Base-by-base conservation (phyloP, 345 rosid species). In the Balakata baccata region DNA sequence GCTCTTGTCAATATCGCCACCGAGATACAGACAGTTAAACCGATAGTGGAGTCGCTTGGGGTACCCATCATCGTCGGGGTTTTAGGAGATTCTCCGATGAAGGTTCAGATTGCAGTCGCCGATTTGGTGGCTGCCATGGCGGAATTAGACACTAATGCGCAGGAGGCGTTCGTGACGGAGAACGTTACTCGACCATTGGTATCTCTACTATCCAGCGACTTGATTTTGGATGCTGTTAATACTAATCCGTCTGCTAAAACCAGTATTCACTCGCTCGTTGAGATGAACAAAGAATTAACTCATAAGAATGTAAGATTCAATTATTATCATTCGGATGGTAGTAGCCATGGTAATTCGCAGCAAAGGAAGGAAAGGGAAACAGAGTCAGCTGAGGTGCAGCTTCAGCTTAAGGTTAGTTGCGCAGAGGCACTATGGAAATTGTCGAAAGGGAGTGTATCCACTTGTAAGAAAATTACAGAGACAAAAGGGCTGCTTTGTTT, bases 401-500 rank as follows among this genome's bases (percentile, higher is more conserved):
- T 73, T 50, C 72, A 70, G 75, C 80, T 85, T 58, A 85, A 79
- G 74, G 76, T 84, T 51, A 81, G 80, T 70, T 87, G 86, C 75
- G 89, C 89, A 11, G 75, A 62, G 68, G 90, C 92, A 34, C 65
- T 87, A 70, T 81, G 86, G 85, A 84, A 74, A 64, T 62, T 89
- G 74, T 84, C 84, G 11, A 81, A 66, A 75, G 84, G 77, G 58
- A 82, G 83, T 71, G 62, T 83, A 43, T 52, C 58, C 0, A 80
- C 73, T 46, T 68, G 90, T 59, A 81, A 80, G 78, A 87, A 82
- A 75, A 85, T 89, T 63, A 82, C 87, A 0, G 92, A 89, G 70
- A 85, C 87, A 0, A 89, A 80, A 79, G 89, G 89, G 46, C 41
- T 89, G 75, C 80, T 83, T 71, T 85, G 93, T 80, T 71, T 89